Conservation (phyloP, 139 green algal species). For the Haematococcus sp. region DNA sequence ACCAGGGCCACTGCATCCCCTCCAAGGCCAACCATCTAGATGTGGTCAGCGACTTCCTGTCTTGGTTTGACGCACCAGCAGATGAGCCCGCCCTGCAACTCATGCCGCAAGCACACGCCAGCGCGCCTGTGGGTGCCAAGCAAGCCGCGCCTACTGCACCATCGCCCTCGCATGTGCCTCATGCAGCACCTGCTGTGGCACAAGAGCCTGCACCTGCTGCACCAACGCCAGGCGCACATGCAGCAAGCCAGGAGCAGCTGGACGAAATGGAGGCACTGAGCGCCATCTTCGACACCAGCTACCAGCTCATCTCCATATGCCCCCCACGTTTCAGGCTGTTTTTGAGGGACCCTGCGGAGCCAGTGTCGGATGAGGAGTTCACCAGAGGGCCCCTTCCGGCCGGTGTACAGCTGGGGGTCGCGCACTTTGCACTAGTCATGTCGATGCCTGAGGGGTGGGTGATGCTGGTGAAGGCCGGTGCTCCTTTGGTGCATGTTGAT, state of each 20-base stretch:
- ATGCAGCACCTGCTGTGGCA: too few species aligned
- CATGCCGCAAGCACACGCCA: not conserved
- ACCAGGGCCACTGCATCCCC: conserved; percentile 40
- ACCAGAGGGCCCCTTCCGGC: too few species aligned
- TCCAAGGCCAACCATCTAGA: conserved; percentile 27
- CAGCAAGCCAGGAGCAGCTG: conserved; percentile 33
- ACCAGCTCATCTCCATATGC: not conserved
- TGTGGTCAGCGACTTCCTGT: conserved; percentile 13
- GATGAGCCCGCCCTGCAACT: not conserved
- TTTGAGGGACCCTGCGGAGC: not conserved
- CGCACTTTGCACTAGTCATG: too few species aligned
- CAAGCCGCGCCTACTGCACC: too few species aligned
- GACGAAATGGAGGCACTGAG: conserved; percentile 50
- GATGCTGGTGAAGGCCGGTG: too few species aligned
- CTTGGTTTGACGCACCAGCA: conserved; percentile 5
- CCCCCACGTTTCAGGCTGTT: not conserved
- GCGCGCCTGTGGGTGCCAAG: not conserved
- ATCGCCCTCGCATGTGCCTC: too few species aligned
- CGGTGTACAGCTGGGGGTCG: too few species aligned
- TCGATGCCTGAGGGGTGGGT: too few species aligned
- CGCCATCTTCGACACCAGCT: conserved; percentile 9
- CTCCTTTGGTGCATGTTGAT: too few species aligned
- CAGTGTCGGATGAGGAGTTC: too few species aligned
- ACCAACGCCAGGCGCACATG: not conserved
- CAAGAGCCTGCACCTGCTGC: too few species aligned